These are phyloP conservation scores for Fusarium aywerte DNA, from an alignment of 2,329 filamentous ascomycete genomes.

Conservation along the genomic window DNA sequence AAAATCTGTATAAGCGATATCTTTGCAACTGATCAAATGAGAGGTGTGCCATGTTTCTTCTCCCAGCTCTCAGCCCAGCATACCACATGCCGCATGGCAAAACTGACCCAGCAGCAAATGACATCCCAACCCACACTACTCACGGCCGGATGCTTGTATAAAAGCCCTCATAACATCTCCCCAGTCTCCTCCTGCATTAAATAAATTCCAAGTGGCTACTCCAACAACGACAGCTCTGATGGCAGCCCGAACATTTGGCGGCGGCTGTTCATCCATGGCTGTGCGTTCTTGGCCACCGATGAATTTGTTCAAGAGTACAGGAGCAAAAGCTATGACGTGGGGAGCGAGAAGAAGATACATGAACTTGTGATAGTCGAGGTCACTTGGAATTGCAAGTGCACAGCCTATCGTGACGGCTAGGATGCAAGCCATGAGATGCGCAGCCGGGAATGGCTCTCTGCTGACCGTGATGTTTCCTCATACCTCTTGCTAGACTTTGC, in stretches of 20 bases:
- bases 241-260: accelerated
- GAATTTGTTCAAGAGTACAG: not conserved
- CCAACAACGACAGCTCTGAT: not conserved
- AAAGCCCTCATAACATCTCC: not conserved
- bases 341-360: not conserved
- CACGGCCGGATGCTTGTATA: not conserved
- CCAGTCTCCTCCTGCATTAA: not conserved
- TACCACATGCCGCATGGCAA: not conserved
- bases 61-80: not conserved
- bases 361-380: not conserved
- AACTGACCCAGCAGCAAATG: not conserved
- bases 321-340: not conserved
- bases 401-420: not conserved
- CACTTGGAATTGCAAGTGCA: not conserved
- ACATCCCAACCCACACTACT: not conserved
- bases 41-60: accelerated
- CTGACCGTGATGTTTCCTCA: not conserved
- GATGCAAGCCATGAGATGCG: not conserved
- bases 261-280: not conserved
- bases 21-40: not conserved
- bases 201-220: not conserved
- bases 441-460: not conserved
- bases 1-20: no score
- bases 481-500: no score
- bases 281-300: not conserved